A percentile compares a stretch with the other conserved stretches of the same genome.
These are phyloP conservation scores for Nadsonia starkeyi-henricii DNA, from an alignment of 1,139 yeast species.

Conservation along the genomic window DNA sequence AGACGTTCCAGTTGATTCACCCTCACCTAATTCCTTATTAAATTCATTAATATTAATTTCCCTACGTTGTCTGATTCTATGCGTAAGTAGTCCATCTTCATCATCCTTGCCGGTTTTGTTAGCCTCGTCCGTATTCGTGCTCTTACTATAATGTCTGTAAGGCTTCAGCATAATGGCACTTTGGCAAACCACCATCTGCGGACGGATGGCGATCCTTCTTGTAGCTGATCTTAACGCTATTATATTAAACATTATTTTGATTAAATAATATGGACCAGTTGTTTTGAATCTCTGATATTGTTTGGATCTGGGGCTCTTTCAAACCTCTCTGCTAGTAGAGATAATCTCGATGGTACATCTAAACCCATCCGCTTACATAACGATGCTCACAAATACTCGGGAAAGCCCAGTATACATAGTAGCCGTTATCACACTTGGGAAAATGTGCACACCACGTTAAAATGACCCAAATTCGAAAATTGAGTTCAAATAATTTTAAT, in stretches of 20 bases:
- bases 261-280: too few species aligned
- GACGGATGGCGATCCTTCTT: too few species aligned
- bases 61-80: background rate
- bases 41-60: background rate
- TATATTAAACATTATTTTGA: too few species aligned
- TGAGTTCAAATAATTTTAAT: background rate
- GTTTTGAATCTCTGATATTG: too few species aligned
- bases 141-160: too few species aligned
- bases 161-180: too few species aligned
- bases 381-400: background rate
- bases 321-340: too few species aligned
- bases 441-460: background rate
- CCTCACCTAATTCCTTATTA: background rate
- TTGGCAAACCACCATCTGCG: too few species aligned
- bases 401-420: background rate
- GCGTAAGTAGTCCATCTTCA: background rate
- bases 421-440: background rate
- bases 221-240: too few species aligned
- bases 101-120: background rate
- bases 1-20: background rate
- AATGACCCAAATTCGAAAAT: background rate
- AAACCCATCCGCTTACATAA: background rate
- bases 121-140: too few species aligned
- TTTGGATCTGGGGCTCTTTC: too few species aligned
- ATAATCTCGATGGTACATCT: too few species aligned